Evolutionary conservation across 2,329 filamentous ascomycete genomes (phyloP), one percentile per base, ranked within the genome.

Genomic region (Venturia pyrina): DNA sequence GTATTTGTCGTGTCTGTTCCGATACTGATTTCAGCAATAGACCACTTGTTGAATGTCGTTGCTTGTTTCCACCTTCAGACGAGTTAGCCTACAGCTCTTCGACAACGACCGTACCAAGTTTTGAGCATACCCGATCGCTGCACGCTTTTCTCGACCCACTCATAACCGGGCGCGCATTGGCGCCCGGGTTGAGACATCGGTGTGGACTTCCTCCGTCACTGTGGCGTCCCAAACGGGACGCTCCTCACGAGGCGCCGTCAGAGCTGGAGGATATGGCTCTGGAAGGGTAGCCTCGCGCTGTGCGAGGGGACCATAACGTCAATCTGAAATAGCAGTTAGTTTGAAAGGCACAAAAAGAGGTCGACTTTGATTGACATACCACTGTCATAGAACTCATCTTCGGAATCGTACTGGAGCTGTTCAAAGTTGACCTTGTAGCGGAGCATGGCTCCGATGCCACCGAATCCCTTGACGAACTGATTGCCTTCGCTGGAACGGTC

Each of bases 361-460:
- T 13, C 41, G 15, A n/a, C 37, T 43, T 34, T 5, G 46, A 28
- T 32, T 61, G 66, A 64, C 67, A 67, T 71, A 84, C 83, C 86
- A 28, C 53, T 59, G 78, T 90, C 88, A 83, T 96, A 97, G 80
- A 93, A 93, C 77, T 98, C 93, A 71, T 82, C 80, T 68, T 81
- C 79, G 78, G 96, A 93, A 75, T 89, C 87, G 75, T 89, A 84
- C 78, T 98, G 95, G 79, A 99, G 85, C 80, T 99, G 96, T 81
- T 99, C 96, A 81, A 99, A 99, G 84, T 99, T 99, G 84, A 99
- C 91, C 84, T 97, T 97, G 87, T 99, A 99, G 72, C 95, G 92
- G 76, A 99, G 87, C 74, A 99, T 89, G 70, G 93, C 93, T 71
- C 95, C 95, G 73, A 99, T 96, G 75, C 95, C 95, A 88, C 95